A percentile compares a stretch with the other conserved stretches of the same genome.
These are phyloP conservation scores for Trichosanthes cucumerina DNA, from an alignment of 306 rosid genomes.

Conservation along the genomic window DNA sequence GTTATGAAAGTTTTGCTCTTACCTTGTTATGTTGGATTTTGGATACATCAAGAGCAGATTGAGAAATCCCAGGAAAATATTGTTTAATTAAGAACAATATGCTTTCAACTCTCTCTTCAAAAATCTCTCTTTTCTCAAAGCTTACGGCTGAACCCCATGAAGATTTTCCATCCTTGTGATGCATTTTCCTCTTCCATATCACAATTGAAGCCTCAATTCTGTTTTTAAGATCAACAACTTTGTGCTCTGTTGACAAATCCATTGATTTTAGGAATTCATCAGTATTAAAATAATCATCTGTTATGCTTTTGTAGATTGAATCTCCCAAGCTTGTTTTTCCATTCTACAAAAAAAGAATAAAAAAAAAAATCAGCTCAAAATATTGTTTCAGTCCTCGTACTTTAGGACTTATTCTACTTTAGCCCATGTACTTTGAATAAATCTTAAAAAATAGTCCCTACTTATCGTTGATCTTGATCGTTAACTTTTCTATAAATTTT, in stretches of 20 bases:
- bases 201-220: slow-evolving; percentile 82
- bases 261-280: slow-evolving; percentile 44
- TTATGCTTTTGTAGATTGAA: slow-evolving; percentile 53
- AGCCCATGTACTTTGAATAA: too few relatives aligned
- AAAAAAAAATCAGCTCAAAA: neutral
- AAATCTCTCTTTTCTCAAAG: slow-evolving; percentile 76
- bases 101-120: slow-evolving; percentile 87
- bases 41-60: slow-evolving; percentile 80
- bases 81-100: slow-evolving; percentile 64
- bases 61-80: slow-evolving; percentile 81
- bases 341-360: slow-evolving; percentile 31
- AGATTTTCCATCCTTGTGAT: slow-evolving; percentile 63
- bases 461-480: too few relatives aligned
- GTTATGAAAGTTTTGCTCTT: slow-evolving; percentile 6
- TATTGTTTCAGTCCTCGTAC: neutral
- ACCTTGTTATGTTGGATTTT: slow-evolving; percentile 82
- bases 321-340: slow-evolving; percentile 87
- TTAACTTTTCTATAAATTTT: too few relatives aligned
- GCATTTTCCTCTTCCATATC: slow-evolving; percentile 91
- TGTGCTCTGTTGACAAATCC: slow-evolving; percentile 77
- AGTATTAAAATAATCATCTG: slow-evolving; percentile 63
- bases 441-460: too few relatives aligned
- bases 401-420: too few relatives aligned
- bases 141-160: slow-evolving; percentile 83
- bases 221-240: slow-evolving; percentile 72